These are phyloP conservation scores for Ophidiomyces ophidiicola DNA, from an alignment of 2,329 filamentous ascomycete species.

Conservation along the genomic window DNA sequence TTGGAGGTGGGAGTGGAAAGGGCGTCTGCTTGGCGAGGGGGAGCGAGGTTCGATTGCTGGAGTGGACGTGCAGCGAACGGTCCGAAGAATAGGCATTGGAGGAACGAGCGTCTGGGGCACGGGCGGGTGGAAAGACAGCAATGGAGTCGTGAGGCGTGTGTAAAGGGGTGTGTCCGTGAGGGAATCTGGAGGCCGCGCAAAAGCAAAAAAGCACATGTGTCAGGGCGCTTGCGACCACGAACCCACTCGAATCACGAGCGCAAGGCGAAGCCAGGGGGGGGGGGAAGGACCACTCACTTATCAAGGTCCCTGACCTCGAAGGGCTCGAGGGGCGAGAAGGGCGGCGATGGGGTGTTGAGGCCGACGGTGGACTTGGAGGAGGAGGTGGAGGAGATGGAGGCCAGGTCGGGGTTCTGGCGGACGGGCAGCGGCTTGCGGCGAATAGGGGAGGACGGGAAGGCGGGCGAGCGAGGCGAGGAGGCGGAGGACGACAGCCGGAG, in stretches of 20 bases:
- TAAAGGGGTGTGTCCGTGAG: slow-evolving; percentile 26
- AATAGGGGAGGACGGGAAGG: slow-evolving; percentile 30
- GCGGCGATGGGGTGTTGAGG: slow-evolving; percentile 15
- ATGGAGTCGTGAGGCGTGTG: slow-evolving; percentile 21
- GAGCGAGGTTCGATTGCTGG: slow-evolving; percentile 36
- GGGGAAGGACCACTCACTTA: slow-evolving; percentile 24
- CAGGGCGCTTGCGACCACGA: slow-evolving; percentile 18
- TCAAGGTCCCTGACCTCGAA: slow-evolving; percentile 29
- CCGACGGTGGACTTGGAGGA: too few relatives aligned
- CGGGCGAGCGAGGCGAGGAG: slow-evolving; percentile 4
- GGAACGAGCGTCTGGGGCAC: slow-evolving; percentile 25
- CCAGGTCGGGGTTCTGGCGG: too few relatives aligned
- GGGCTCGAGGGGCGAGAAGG: slow-evolving; percentile 21
- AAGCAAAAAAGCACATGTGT: slow-evolving; percentile 18
- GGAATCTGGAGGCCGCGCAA: slow-evolving; percentile 31
- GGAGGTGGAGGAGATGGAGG: background rate
- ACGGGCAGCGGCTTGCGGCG: slow-evolving; percentile 45
- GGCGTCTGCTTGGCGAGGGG: slow-evolving; percentile 58
- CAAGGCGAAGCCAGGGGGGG: background rate
- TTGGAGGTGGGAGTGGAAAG: slow-evolving; percentile 16
- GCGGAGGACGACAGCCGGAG: background rate
- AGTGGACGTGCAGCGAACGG: slow-evolving; percentile 26
- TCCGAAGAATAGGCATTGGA: slow-evolving; percentile 26
- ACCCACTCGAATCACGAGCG: slow-evolving; percentile 2
- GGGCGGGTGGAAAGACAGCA: slow-evolving; percentile 1